Percentiles rank a stretch among this genome's conserved stretches.
phyloP scores from a whole-genome alignment of 352 stramenopile genomes.

The Phytophthora gonapodyides region DNA sequence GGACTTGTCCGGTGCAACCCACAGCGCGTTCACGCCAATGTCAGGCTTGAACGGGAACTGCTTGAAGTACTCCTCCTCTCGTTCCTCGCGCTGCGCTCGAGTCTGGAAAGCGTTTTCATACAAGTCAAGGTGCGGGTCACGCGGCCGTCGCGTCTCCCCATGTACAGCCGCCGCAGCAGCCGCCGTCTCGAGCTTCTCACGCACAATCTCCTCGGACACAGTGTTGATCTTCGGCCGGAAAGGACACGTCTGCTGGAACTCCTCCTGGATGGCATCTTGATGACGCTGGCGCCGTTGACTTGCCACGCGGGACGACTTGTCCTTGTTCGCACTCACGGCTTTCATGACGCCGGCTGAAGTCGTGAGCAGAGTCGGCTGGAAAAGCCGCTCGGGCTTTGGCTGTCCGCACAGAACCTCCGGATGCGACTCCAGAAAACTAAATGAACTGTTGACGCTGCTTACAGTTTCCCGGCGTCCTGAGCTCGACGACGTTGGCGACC shows the following conservation, averaged over 20 bases:
- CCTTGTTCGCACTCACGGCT: constrained; percentile 49
- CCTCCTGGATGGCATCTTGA: constrained; percentile 62
- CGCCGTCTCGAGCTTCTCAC: constrained; percentile 63
- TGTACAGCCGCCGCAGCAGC: constrained; percentile 26
- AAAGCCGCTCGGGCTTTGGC: constrained; percentile 60
- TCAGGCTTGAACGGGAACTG: constrained; percentile 82
- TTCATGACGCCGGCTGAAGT: constrained; percentile 31
- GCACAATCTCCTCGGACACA: constrained; percentile 73
- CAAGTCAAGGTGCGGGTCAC: constrained; percentile 63
- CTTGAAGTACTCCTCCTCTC: constrained; percentile 57
- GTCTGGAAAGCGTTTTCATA: constrained; percentile 75
- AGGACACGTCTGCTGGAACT: constrained; percentile 67
- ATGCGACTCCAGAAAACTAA: constrained; percentile 21
- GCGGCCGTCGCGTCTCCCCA: constrained; percentile 30
- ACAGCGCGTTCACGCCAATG: constrained; percentile 76
- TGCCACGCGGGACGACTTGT: constrained; percentile 36
- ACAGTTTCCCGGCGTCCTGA: constrained; percentile 22
- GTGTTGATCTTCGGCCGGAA: constrained; percentile 79
- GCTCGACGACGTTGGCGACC: constrained; percentile 13
- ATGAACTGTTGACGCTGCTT: constrained; percentile 31
- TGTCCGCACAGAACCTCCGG: constrained; percentile 58
- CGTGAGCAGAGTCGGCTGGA: constrained; percentile 68
- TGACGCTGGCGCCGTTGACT: constrained; percentile 52
- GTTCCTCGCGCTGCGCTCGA: constrained; percentile 43
- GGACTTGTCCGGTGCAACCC: constrained; percentile 42